Evolutionary conservation across 768 basidiomycete species (phyloP).

Genomic region (Clitopilus passeckerianus): DNA sequence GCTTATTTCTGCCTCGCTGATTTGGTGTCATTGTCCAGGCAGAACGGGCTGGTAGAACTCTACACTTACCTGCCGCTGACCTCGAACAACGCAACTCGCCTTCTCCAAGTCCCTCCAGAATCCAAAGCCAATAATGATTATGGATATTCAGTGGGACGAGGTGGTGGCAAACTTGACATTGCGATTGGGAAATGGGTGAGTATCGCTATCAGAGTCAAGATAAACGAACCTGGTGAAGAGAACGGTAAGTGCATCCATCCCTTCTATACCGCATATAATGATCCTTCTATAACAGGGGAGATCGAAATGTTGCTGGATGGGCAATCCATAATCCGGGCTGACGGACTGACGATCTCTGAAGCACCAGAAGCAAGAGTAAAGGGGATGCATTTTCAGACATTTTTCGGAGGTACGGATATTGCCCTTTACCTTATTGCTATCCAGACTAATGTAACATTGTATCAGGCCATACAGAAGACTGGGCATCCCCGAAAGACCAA

Average conservation of each 20-base stretch:
- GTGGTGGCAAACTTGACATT: conserved; percentile 48
- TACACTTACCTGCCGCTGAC: conserved; percentile 67
- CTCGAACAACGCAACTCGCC: conserved; percentile 31
- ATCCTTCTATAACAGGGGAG: conserved; percentile 38
- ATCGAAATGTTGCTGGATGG: conserved; percentile 65
- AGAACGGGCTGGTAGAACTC: conserved; percentile 52
- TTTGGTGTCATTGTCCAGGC: conserved; percentile 23
- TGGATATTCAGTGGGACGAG: conserved; percentile 64
- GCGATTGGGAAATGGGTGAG: conserved; percentile 57
- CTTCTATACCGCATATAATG: background rate
- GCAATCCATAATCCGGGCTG: conserved; percentile 42
- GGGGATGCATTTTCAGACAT: conserved; percentile 73
- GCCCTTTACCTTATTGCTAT: background rate
- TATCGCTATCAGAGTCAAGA: conserved; percentile 60
- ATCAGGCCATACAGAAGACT: conserved; percentile 47
- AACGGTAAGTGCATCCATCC: conserved; percentile 39
- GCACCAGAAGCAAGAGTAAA: conserved; percentile 43
- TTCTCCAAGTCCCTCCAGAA: conserved; percentile 42
- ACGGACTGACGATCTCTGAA: conserved; percentile 42
- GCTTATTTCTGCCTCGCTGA: background rate
- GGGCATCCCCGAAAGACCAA: conserved; percentile 58
- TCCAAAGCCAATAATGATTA: conserved; percentile 52
- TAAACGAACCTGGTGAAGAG: conserved; percentile 55
- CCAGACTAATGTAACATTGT: background rate
- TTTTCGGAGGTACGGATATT: conserved; percentile 59